Conservation (phyloP, 176 grass and related monocot species). For the Juncus inflexus region DNA sequence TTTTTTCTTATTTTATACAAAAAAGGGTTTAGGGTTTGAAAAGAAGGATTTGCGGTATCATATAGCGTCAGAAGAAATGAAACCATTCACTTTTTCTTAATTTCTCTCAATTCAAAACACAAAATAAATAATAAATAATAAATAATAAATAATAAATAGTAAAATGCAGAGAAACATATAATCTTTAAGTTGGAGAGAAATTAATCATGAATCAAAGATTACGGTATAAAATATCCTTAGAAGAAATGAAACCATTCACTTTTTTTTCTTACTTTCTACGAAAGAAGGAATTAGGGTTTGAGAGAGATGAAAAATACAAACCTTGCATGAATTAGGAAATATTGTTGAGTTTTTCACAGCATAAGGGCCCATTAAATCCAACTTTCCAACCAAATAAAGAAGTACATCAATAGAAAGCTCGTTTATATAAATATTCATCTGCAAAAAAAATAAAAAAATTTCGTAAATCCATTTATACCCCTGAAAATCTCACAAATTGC, state of each 20-base stretch:
- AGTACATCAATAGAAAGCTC: slow-evolving; percentile 67
- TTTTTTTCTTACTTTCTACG: background rate
- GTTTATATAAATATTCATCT: slow-evolving; percentile 74
- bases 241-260: too few relatives aligned
- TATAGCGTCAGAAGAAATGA: too few relatives aligned
- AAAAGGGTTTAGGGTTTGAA: too few relatives aligned
- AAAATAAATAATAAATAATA: too few relatives aligned
- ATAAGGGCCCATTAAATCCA: slow-evolving; percentile 71
- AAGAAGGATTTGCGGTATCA: too few relatives aligned
- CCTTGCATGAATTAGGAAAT: slow-evolving; percentile 90
- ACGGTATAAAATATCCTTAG: background rate
- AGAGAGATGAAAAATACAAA: slow-evolving; percentile 24
- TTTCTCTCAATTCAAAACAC: too few relatives aligned
- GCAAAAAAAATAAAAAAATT: slow-evolving; percentile 24
- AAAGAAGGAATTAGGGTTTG: background rate
- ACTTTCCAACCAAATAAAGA: slow-evolving; percentile 72
- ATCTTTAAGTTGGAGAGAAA: background rate
- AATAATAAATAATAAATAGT: too few relatives aligned
- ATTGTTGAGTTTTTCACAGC: slow-evolving; percentile 63
- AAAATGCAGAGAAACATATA: too few relatives aligned
- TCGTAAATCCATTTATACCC: slow-evolving; percentile 23
- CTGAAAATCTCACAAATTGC: slow-evolving; percentile 2
- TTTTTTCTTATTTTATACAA: too few relatives aligned
- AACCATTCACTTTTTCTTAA: too few relatives aligned
- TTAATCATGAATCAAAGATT: background rate